phyloP scores from a whole-genome alignment of 108 stramenopile species.

The Cyclotella atomus region DNA sequence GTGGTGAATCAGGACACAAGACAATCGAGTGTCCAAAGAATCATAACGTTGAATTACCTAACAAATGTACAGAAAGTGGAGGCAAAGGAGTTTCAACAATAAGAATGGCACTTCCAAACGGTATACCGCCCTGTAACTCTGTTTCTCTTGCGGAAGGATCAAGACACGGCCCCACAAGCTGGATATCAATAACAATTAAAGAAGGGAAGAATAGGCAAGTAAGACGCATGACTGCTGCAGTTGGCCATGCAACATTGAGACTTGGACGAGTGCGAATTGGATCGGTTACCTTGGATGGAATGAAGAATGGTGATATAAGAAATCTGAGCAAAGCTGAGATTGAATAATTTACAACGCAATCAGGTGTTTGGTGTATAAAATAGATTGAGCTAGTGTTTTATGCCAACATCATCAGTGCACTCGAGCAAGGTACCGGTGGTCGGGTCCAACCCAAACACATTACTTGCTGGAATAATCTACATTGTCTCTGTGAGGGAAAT shows the following conservation, averaged over 20 bases:
- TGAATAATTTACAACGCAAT: background rate
- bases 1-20: slow-evolving; percentile 25
- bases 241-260: slow-evolving; percentile 29
- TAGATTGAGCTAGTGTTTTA: no score
- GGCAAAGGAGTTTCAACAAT: background rate
- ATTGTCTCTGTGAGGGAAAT: background rate
- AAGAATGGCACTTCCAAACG: slow-evolving; percentile 14
- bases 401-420: no score
- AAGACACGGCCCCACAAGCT: slow-evolving; percentile 19
- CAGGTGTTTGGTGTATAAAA: no score
- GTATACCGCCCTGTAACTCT: slow-evolving; percentile 21
- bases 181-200: slow-evolving; percentile 64
- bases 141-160: background rate
- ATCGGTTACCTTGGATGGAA: slow-evolving; percentile 28
- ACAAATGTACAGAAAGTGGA: background rate
- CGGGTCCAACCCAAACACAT: slow-evolving; percentile 11
- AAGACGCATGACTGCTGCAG: slow-evolving; percentile 58
- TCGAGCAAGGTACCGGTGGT: no score
- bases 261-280: slow-evolving; percentile 32
- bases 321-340: slow-evolving; percentile 8
- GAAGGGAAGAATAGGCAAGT: slow-evolving; percentile 79
- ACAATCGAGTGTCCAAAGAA: slow-evolving; percentile 15
- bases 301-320: slow-evolving; percentile 28
- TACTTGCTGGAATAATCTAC: background rate
- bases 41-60: background rate